These are phyloP conservation scores for Paracoccidioides lutzii DNA, from an alignment of 2,329 filamentous ascomycete genomes.

Conservation along the genomic window DNA sequence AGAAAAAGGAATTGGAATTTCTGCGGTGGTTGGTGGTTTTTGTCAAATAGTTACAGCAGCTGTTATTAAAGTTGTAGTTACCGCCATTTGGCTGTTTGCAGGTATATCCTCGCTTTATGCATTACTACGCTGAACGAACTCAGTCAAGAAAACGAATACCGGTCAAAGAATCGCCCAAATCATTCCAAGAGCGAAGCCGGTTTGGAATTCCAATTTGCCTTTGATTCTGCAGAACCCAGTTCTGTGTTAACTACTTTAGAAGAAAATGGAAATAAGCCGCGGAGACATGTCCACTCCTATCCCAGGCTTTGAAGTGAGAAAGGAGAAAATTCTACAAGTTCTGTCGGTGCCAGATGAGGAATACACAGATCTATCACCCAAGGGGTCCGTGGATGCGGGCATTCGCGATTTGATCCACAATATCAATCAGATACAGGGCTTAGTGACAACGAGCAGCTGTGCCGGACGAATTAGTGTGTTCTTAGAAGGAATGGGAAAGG, in stretches of 20 bases:
- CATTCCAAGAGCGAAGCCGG: neutral
- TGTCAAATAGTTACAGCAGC: too few relatives aligned
- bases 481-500: conserved; percentile 56
- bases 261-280: neutral
- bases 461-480: conserved; percentile 80
- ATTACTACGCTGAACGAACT: neutral
- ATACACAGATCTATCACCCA: conserved; percentile 76
- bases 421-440: conserved; percentile 60
- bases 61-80: neutral
- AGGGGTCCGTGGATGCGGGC: conserved; percentile 69
- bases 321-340: conserved; percentile 57
- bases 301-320: conserved; percentile 45
- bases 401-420: conserved; percentile 65
- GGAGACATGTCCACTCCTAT: neutral
- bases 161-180: neutral
- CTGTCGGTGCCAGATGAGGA: conserved; percentile 55
- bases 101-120: neutral
- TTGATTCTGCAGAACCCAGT: neutral
- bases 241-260: neutral
- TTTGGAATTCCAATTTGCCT: neutral
- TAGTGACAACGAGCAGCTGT: conserved; percentile 89
- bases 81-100: neutral
- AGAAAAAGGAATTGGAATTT: neutral
- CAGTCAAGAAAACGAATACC: neutral
- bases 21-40: neutral